Evolutionary conservation across 1,139 yeast species (phyloP).

Genomic region (Candida frijolesensis): DNA sequence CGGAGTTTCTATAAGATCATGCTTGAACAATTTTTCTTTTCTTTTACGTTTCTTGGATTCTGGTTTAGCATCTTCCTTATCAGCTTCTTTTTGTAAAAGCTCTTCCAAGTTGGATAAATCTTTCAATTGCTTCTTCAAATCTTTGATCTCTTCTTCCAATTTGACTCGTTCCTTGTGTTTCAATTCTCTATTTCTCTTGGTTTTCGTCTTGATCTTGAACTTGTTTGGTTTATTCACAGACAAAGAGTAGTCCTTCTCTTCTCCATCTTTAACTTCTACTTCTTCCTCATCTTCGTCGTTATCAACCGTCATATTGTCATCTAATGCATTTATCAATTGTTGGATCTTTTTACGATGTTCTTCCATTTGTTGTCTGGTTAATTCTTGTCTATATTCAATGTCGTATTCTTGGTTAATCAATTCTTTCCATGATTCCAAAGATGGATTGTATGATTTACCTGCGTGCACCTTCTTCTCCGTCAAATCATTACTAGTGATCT

Average conservation of each 20-base stretch:
- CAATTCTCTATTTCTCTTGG: slow-evolving; percentile 73
- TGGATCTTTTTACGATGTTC: slow-evolving; percentile 66
- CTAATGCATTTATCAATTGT: slow-evolving; percentile 43
- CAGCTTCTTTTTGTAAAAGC: slow-evolving; percentile 42
- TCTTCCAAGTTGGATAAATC: slow-evolving; percentile 62
- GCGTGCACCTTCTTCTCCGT: slow-evolving; percentile 49
- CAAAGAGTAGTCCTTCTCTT: slow-evolving; percentile 37
- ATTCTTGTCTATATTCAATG: slow-evolving; percentile 68
- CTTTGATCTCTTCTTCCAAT: slow-evolving; percentile 60
- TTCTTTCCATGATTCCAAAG: slow-evolving; percentile 78
- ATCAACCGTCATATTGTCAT: slow-evolving; percentile 18
- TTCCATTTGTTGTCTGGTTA: slow-evolving; percentile 59
- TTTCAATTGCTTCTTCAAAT: slow-evolving; percentile 54
- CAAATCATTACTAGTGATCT: slow-evolving; percentile 41
- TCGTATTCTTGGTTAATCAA: slow-evolving; percentile 68
- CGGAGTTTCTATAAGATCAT: slow-evolving; percentile 61
- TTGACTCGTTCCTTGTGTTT: slow-evolving; percentile 63
- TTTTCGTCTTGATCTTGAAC: slow-evolving; percentile 71
- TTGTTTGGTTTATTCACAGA: slow-evolving; percentile 75
- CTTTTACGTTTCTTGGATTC: slow-evolving; percentile 24
- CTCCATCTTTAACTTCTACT: slow-evolving; percentile 29
- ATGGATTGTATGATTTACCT: slow-evolving; percentile 93
- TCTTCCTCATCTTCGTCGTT: slow-evolving; percentile 41
- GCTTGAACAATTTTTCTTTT: slow-evolving; percentile 49
- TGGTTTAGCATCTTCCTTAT: slow-evolving; percentile 19